Percentiles rank a stretch among this genome's conserved stretches.
Conservation (phyloP, 192 early-diverging fungal genomes). For the Kappamyces sp. region DNA sequence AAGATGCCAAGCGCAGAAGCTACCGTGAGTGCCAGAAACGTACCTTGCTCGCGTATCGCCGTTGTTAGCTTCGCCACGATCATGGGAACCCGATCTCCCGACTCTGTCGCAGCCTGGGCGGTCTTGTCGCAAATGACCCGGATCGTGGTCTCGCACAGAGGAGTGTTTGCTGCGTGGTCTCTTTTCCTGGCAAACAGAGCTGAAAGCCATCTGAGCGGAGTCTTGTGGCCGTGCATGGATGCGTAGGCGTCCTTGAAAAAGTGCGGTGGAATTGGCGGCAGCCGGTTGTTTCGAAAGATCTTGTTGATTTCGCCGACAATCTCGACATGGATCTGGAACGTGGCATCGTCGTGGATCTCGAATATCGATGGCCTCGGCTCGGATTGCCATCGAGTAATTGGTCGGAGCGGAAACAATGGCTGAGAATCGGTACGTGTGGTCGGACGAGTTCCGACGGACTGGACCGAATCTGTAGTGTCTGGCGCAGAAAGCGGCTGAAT, state of each 20-base stretch:
- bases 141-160: not conserved
- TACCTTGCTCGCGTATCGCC: conserved; percentile 31
- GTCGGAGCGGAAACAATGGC: too few species aligned
- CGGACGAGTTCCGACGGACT: too few species aligned
- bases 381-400: too few species aligned
- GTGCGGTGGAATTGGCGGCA: conserved; percentile 21
- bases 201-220: conserved; percentile 11
- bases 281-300: conserved; percentile 25
- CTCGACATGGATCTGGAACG: conserved; percentile 5
- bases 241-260: conserved; percentile 26
- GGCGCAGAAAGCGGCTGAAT: too few species aligned
- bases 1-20: conserved; percentile 37
- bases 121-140: conserved; percentile 12
- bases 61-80: conserved; percentile 32
- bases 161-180: not conserved
- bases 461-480: too few species aligned
- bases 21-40: conserved; percentile 28
- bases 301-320: conserved; percentile 22
- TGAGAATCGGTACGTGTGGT: too few species aligned
- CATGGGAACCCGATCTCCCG: conserved; percentile 13
- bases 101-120: conserved; percentile 25
- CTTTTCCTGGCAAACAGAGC: conserved; percentile 10
- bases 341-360: conserved; percentile 8
- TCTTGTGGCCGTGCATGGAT: conserved; percentile 26
- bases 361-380: not conserved